phyloP scores from a whole-genome alignment of 2,329 filamentous ascomycete genomes.

The Colletotrichum karsti region DNA sequence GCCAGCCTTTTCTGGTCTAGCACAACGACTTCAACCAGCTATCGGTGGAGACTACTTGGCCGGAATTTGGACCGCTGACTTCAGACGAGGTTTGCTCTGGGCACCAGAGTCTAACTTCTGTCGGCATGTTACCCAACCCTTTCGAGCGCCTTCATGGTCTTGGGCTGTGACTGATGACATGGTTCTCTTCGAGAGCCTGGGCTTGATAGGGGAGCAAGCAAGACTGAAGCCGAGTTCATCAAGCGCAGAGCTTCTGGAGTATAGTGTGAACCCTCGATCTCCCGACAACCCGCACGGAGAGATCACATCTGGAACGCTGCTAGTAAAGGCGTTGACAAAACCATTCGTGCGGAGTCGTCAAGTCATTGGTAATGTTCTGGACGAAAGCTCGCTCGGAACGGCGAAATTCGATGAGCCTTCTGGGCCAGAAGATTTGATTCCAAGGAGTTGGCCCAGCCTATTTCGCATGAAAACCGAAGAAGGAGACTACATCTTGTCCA shows the following conservation, averaged over 20 bases:
- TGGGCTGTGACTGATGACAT: neutral
- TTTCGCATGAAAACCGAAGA: neutral
- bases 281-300: neutral
- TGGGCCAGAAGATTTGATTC: neutral
- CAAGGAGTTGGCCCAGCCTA: neutral
- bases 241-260: neutral
- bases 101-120: neutral
- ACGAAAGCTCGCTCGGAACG: neutral
- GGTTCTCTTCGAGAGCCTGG: neutral
- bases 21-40: neutral
- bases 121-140: neutral
- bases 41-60: neutral
- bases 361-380: neutral
- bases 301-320: neutral
- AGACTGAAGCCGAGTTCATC: neutral
- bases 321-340: neutral
- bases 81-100: neutral
- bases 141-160: neutral
- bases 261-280: neutral
- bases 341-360: neutral
- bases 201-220: neutral
- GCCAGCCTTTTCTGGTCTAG: neutral
- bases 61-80: neutral
- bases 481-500: neutral
- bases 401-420: neutral